These are phyloP conservation scores for Fagopyrum tataricum DNA, from an alignment of 148 eudicot genomes.

Conservation along the genomic window DNA sequence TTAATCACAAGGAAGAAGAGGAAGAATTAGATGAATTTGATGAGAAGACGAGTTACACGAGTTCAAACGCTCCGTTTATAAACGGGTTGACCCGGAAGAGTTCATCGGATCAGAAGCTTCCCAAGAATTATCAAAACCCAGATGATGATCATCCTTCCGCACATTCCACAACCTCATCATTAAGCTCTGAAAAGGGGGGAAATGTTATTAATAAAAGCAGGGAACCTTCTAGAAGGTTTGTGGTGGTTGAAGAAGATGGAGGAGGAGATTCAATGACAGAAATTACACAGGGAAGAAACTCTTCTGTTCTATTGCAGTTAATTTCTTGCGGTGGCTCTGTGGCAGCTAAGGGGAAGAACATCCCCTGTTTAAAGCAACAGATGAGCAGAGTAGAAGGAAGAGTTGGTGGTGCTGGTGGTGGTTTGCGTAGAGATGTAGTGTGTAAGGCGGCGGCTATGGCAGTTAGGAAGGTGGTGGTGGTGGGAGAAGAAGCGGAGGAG, in stretches of 20 bases:
- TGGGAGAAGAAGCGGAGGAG: slow-evolving; percentile 40
- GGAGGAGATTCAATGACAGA: slow-evolving; percentile 11
- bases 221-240: slow-evolving; percentile 12
- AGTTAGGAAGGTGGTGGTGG: slow-evolving; percentile 13
- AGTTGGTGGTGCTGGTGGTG: not conserved
- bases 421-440: slow-evolving; percentile 31
- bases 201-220: not conserved
- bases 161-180: slow-evolving; percentile 29
- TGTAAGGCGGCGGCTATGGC: slow-evolving; percentile 20
- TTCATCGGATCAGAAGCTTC: not conserved
- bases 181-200: slow-evolving; percentile 28
- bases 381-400: slow-evolving; percentile 22
- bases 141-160: slow-evolving; percentile 5
- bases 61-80: slow-evolving; percentile 22
- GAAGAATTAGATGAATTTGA: slow-evolving; percentile 18
- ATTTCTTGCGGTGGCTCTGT: slow-evolving; percentile 73
- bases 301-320: slow-evolving; percentile 54
- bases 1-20: slow-evolving; percentile 4
- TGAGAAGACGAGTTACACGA: slow-evolving; percentile 22
- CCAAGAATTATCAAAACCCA: not conserved
- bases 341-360: slow-evolving; percentile 33
- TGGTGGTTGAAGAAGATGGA: slow-evolving; percentile 41
- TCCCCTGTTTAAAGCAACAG: slow-evolving; percentile 34
- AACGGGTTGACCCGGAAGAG: slow-evolving; percentile 2
- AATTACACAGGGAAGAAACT: slow-evolving; percentile 15